These are phyloP conservation scores for Kalmusia sp. DNA, from an alignment of 2,329 filamentous ascomycete species.

Conservation along the genomic window DNA sequence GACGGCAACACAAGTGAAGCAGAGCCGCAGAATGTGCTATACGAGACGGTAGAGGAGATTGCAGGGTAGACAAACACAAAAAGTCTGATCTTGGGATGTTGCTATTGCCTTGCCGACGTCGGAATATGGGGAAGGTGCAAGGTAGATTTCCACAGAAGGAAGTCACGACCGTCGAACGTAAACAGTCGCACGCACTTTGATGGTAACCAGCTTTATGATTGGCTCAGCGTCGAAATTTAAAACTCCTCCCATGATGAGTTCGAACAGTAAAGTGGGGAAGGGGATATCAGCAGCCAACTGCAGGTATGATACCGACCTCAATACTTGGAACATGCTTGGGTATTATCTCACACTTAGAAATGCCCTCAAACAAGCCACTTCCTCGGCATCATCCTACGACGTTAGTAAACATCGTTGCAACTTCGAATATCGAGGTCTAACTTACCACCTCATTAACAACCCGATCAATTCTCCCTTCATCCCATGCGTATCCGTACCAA, in stretches of 20 bases:
- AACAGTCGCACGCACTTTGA: too few relatives aligned
- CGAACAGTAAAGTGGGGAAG: not conserved
- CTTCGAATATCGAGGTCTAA: not conserved
- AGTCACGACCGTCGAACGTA: not conserved
- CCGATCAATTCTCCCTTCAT: conserved; percentile 65
- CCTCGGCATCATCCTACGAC: conserved; percentile 55
- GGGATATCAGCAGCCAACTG: too few relatives aligned
- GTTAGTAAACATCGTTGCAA: not conserved
- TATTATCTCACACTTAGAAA: conserved; percentile 33
- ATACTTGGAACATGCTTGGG: too few relatives aligned
- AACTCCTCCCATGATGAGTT: not conserved
- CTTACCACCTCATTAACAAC: conserved; percentile 58
- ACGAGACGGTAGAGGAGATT: not conserved
- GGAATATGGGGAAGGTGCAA: conserved; percentile 2
- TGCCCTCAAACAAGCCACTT: conserved; percentile 60
- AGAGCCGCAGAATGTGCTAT: not conserved
- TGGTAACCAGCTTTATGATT: too few relatives aligned
- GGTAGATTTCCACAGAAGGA: not conserved
- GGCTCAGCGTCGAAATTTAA: too few relatives aligned
- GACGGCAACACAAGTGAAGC: not conserved
- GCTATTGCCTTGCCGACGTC: not conserved
- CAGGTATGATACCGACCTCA: too few relatives aligned
- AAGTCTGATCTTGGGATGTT: conserved; percentile 4
- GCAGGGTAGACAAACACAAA: not conserved
- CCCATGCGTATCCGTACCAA: conserved; percentile 70